phyloP scores from a whole-genome alignment of 495 filamentous ascomycete genomes.

The Aspergillus asperescens region DNA sequence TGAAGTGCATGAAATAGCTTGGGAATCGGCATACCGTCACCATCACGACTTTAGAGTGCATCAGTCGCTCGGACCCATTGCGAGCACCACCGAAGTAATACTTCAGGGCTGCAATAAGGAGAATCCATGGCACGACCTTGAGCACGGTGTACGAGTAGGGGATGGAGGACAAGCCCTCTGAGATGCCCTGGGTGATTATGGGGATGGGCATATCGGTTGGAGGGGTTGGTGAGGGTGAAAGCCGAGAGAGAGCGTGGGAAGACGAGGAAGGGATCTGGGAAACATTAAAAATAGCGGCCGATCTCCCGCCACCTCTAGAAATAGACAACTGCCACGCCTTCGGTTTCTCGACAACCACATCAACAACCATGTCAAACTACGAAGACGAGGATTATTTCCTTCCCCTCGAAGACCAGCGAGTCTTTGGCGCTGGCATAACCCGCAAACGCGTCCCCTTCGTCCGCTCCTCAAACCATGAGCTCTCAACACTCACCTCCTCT shows the following conservation, averaged over 20 bases:
- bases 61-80: conserved; percentile 73
- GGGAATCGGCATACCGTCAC: conserved; percentile 58
- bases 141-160: conserved; percentile 59
- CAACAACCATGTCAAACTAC: conserved; percentile 10
- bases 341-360: background rate
- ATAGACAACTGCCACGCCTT: background rate
- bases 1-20: background rate
- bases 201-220: conserved; percentile 67
- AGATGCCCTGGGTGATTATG: conserved; percentile 55
- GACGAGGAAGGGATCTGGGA: background rate
- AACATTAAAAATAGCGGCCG: conserved; percentile 12
- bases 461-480: conserved; percentile 51
- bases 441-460: conserved; percentile 79
- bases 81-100: conserved; percentile 68
- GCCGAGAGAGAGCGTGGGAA: conserved; percentile 6
- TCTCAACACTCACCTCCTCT: conserved; percentile 37
- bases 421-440: conserved; percentile 76
- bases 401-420: conserved; percentile 64
- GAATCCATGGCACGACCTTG: conserved; percentile 53
- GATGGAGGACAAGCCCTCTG: conserved; percentile 60
- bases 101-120: conserved; percentile 63
- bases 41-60: conserved; percentile 90
- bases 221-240: background rate
- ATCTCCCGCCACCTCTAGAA: conserved; percentile 22
- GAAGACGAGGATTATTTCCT: conserved; percentile 59